Evolutionary conservation across 108 stramenopile species (phyloP), one percentile per base, ranked within the genome.

Genomic region (Cyclotella sp.): DNA sequence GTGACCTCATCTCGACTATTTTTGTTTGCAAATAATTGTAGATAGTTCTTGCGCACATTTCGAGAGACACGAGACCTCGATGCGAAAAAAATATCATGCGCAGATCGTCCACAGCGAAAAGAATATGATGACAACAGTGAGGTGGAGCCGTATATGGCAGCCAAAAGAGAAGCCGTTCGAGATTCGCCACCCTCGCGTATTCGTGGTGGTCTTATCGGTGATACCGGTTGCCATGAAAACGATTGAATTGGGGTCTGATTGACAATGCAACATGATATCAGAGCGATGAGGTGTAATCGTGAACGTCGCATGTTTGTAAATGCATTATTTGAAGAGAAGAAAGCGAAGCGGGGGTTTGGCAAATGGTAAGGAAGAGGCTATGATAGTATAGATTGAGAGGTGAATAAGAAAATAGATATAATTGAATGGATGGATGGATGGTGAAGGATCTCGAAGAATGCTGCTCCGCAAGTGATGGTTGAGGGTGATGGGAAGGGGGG

Each of bases 181-280:
- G 30, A 62, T 40, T 40, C 19, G 61, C 30, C 14, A 62, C 28
- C 11, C 11, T 9, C 16, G 29, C 1, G 18, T 21, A 16, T 5
- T 40, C 29, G 40, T 15, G 10, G 1, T 6, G 39, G 6, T 41
- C 13, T 34, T 40, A 40, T 41, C 11, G 24, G 3, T n/a, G 40
- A 40, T 30, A 11, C 39, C 14, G 30, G 39, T 16, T 6, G 34
- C 30, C 15, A 62, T 1, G 29, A 18, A 41, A 62, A 62, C 39
- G 61, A 62, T 39, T 39, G 16, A 18, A 11, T 62, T 62, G 61
- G 8, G 14, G 61, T 39, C 2, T 58, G 55, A 40, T 41, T 62
- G 10, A 62, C 4, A 26, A 8, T 40, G 34, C 34, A 62, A 26
- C 34, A 62, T 39, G 5, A 62, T 62, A 40, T 2, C 11, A 30